Evolutionary conservation across 202 grass and related monocot genomes (phyloP), one percentile per base, ranked within the genome.

Genomic region (Schoenoplectus triqueter): DNA sequence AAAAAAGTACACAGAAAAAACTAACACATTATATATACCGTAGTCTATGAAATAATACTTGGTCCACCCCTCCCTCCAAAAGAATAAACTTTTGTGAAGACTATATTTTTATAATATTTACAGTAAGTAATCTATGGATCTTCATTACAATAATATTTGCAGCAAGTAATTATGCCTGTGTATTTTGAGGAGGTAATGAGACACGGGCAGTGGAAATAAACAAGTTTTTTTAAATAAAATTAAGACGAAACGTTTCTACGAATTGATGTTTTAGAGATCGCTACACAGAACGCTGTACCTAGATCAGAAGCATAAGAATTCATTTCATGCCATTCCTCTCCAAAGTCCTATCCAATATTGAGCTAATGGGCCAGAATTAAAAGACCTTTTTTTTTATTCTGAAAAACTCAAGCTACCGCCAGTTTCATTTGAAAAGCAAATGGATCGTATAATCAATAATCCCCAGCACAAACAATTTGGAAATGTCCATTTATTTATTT

Each of bases 391-490:
- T 31, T 47, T 81, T 55, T 87, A 72, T 57, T 40, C 7, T 49
- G 15, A 71, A 69, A 62, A 67, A 15, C 85, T 49, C 85, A 64
- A 73, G 39, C 10, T 10, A 5, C 40, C 73, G 84, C 39, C 49
- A 68, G 72, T 63, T 80, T 57, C 73, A 45, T 88, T 73, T 88
- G 86, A 84, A 73, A 48, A 66, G 46, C 2, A 84, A 68, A 60
- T 69, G 15, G 31, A n/a, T 31, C 31, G 31, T 31, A 31, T 2
- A 18, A 83, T 42, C 31, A 31, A 51, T 69, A 51, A 51, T 69
- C 49, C 2, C 65, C 64, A 83, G 44, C 70, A 10, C 39, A 17
- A 41, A 68, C 5, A 69, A 22, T 70, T 82, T 31, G 31, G 61
- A 44, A 67, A 31, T 4, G 15, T 22, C 62, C 57, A 82, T 48